Base-by-base conservation (phyloP, 192 early-diverging fungal species). In the Entophlyctis luteolus region DNA sequence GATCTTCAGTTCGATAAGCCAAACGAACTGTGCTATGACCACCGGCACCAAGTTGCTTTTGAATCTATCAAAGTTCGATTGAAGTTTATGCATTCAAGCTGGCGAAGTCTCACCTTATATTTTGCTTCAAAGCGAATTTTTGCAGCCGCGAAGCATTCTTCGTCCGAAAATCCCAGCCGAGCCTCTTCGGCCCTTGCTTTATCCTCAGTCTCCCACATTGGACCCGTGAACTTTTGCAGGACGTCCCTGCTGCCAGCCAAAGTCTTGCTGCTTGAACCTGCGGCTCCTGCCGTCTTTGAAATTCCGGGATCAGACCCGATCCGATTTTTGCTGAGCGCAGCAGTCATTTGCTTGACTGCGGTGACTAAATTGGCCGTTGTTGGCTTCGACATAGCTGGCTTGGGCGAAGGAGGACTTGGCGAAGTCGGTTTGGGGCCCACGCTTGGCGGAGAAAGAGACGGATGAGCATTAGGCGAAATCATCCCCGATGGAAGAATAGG, bases 1-100 rank as follows among this genome's bases (percentile, higher is more conserved):
- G n/a, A 56, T 67, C 68, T 18, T 55, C 32, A 3, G 32, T 36
- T 34, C 65, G 70, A 2, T n/a, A 27, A 2, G 74, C 83, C 0
- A 84, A 68, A 25, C 74, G 68, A 3, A 84, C 82, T 27, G 75
- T 78, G 1, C 77, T 79, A 35, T 84, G 82, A 18, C 82, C 82
- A n/a, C 82, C 82, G 31, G 79, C 62, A 18, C 82, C 82, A 25
- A 84, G 36, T 38, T 73, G 65, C 22, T 65, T 65, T 33, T 77
- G 47, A 37, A 80, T 34, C 81, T 83, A 59, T 42, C 18, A 36
- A 63, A 38, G 27, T 42, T 42, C 8, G 28, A 25, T 22, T n/a
- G 10, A 60, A 56, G 20, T 12, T 6, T 59, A 62, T 63, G 29
- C 56, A 63, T 38, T 8, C 55, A 10, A 45, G 42, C 10, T 10